A percentile compares a stretch with the other conserved stretches of the same genome.
Evolutionary conservation across 2,329 filamentous ascomycete genomes (phyloP).

Genomic region (Colletotrichum spinosum): DNA sequence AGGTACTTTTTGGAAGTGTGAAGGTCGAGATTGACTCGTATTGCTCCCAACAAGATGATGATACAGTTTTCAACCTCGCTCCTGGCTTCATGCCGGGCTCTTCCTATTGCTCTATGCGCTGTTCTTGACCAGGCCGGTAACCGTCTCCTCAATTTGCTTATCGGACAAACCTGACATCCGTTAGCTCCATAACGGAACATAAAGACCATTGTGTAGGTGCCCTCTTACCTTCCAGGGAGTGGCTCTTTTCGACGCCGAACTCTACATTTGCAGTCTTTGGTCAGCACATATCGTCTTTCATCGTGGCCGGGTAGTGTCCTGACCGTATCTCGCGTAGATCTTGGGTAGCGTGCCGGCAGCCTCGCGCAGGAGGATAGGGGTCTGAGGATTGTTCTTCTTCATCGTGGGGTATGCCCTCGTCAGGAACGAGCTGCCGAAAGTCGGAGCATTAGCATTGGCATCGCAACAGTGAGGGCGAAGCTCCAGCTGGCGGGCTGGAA

Average conservation of each 20-base stretch:
- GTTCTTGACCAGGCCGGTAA: slow-evolving; percentile 64
- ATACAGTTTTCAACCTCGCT: slow-evolving; percentile 17
- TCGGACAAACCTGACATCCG: slow-evolving; percentile 60
- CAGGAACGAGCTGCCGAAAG: slow-evolving; percentile 79
- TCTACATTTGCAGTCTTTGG: slow-evolving; percentile 50
- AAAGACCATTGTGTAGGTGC: slow-evolving; percentile 29
- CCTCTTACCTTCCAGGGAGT: slow-evolving; percentile 62
- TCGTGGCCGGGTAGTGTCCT: slow-evolving; percentile 43
- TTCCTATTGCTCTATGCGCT: slow-evolving; percentile 21
- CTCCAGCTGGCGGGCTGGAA: not conserved
- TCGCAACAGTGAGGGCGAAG: not conserved
- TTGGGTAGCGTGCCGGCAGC: slow-evolving; percentile 85
- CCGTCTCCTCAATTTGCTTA: slow-evolving; percentile 71
- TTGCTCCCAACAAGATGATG: slow-evolving; percentile 25
- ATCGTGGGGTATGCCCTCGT: slow-evolving; percentile 94
- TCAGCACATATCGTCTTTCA: slow-evolving; percentile 36
- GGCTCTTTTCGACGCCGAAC: slow-evolving; percentile 67
- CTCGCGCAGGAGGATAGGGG: slow-evolving; percentile 94
- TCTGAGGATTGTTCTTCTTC: slow-evolving; percentile 98
- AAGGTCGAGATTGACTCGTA: slow-evolving; percentile 5
- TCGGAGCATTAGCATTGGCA: slow-evolving; percentile 37
- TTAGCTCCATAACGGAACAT: not conserved
- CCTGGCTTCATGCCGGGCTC: slow-evolving; percentile 1
- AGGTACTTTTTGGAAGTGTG: not conserved
- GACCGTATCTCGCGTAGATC: slow-evolving; percentile 94